Percentiles rank a stretch among this genome's conserved stretches.
phyloP scores from a whole-genome alignment of 2,329 filamentous ascomycete genomes.

The Neofusicoccum cordaticola region DNA sequence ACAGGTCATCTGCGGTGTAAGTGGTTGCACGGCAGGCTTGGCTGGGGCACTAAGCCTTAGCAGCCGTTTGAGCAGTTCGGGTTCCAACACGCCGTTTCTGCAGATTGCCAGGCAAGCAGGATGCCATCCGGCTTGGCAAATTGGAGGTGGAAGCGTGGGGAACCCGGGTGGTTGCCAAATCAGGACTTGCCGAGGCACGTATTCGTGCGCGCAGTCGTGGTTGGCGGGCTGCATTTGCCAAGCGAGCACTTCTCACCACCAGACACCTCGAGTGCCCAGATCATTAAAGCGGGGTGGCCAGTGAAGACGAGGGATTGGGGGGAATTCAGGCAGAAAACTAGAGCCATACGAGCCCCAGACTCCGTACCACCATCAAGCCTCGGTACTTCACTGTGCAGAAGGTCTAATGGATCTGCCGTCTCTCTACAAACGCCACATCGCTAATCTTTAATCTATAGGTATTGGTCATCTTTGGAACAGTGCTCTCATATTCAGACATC shows the following conservation, averaged over 20 bases:
- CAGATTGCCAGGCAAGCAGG: not conserved
- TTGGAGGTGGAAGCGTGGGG: not conserved
- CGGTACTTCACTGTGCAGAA: not conserved
- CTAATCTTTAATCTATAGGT: too few relatives aligned
- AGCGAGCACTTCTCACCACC: not conserved
- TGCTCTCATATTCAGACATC: too few relatives aligned
- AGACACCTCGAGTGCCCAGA: not conserved
- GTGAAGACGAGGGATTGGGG: not conserved
- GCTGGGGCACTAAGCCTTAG: not conserved
- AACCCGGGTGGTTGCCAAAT: not conserved
- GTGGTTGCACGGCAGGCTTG: not conserved
- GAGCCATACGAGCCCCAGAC: not conserved
- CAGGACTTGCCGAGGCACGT: not conserved
- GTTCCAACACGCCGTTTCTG: not conserved
- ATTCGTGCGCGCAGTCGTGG: not conserved
- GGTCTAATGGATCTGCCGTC: too few relatives aligned
- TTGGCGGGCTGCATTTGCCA: not conserved
- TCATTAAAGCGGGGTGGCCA: not conserved
- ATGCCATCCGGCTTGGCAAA: not conserved
- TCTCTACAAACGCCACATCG: too few relatives aligned
- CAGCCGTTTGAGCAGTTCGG: not conserved
- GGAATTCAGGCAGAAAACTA: not conserved
- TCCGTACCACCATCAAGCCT: not conserved
- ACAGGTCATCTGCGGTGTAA: not conserved
- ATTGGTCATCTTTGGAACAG: too few relatives aligned